Conservation (phyloP, 345 rosid genomes). For the Eucalyptus sp. region DNA sequence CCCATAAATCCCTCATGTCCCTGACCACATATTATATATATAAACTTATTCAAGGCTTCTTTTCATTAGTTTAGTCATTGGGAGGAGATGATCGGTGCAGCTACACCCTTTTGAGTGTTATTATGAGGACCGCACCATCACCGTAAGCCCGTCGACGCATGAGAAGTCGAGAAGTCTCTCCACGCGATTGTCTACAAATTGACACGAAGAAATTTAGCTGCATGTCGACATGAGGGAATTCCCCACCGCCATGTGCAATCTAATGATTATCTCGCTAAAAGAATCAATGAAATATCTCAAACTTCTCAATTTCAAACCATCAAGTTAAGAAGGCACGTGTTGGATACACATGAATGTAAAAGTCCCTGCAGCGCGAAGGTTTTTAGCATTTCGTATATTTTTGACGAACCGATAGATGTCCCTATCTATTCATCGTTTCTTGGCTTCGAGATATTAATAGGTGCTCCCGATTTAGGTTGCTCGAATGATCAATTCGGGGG, state of each 20-base stretch:
- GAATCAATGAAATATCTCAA: background rate
- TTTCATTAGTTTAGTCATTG: background rate
- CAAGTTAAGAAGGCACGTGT: too few relatives aligned
- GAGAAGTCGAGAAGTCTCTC: background rate
- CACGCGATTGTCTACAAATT: background rate
- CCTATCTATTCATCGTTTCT: background rate
- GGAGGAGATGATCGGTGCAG: background rate
- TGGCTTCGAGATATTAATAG: background rate
- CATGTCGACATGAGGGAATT: too few relatives aligned
- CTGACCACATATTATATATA: background rate
- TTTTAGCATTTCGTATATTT: too few relatives aligned
- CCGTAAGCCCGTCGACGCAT: rapidly evolving
- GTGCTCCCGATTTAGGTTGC: background rate
- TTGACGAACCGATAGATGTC: background rate
- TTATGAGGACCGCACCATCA: background rate
- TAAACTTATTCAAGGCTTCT: background rate
- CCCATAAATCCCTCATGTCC: background rate
- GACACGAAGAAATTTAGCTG: background rate
- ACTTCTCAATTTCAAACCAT: too few relatives aligned
- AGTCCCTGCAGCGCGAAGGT: too few relatives aligned
- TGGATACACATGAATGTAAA: too few relatives aligned
- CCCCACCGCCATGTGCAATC: background rate
- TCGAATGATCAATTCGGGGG: background rate
- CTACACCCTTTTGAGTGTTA: background rate
- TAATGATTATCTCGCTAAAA: background rate